Conservation (phyloP, 495 filamentous ascomycete genomes). For the Penicillium soppii region DNA sequence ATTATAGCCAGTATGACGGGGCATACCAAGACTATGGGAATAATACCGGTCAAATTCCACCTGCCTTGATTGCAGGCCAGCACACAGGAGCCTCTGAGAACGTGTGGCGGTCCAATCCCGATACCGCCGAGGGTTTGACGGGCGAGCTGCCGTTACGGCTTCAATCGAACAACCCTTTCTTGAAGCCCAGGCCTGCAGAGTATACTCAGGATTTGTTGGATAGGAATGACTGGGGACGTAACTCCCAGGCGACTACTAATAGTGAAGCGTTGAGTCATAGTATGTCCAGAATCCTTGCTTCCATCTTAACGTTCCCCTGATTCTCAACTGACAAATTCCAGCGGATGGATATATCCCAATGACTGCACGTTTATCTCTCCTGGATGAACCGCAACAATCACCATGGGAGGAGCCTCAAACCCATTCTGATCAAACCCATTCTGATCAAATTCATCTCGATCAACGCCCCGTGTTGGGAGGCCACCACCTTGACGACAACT, state of each 20-base stretch:
- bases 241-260: slow-evolving; percentile 22
- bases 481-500: slow-evolving; percentile 2
- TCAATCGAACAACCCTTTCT: slow-evolving; percentile 47
- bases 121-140: slow-evolving; percentile 5
- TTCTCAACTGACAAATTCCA: slow-evolving; percentile 12
- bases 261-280: slow-evolving; percentile 36
- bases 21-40: slow-evolving; percentile 9
- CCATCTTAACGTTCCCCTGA: neutral
- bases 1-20: neutral
- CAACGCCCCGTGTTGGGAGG: neutral
- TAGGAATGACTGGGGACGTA: slow-evolving; percentile 19
- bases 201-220: slow-evolving; percentile 24
- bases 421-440: neutral
- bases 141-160: slow-evolving; percentile 36
- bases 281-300: slow-evolving; percentile 16
- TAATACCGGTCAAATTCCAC: slow-evolving; percentile 18
- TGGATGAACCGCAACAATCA: slow-evolving; percentile 29
- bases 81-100: slow-evolving; percentile 24
- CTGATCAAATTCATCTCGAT: neutral
- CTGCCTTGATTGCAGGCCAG: slow-evolving; percentile 27
- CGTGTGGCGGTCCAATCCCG: slow-evolving; percentile 20
- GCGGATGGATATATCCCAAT: slow-evolving; percentile 48
- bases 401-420: slow-evolving; percentile 10
- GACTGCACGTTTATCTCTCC: slow-evolving; percentile 44
- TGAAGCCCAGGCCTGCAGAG: slow-evolving; percentile 27